Evolutionary conservation across 768 basidiomycete genomes (phyloP).

Genomic region (Mycena polygramma): DNA sequence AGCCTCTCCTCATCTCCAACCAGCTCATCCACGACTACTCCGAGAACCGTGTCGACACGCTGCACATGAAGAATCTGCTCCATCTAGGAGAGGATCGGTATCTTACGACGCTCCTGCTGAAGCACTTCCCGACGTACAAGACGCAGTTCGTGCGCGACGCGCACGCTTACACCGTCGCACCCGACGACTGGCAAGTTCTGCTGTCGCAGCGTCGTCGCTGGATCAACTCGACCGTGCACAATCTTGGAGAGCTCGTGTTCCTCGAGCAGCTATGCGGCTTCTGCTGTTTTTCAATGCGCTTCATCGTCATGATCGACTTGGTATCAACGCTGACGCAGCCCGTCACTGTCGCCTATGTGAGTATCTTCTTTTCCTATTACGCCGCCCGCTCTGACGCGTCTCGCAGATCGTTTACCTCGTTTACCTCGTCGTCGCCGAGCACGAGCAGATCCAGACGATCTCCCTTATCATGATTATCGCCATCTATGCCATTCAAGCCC

Average conservation of each 20-base stretch:
- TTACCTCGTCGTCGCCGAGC: slow-evolving; percentile 77
- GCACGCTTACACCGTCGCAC: slow-evolving; percentile 94
- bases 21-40: slow-evolving; percentile 93
- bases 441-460: slow-evolving; percentile 78
- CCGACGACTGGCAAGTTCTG: slow-evolving; percentile 94
- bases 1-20: slow-evolving; percentile 93
- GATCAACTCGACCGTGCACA: slow-evolving; percentile 99
- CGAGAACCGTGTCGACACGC: slow-evolving; percentile 95
- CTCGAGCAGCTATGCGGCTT: slow-evolving; percentile 94
- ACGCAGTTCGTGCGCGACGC: slow-evolving; percentile 97
- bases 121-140: slow-evolving; percentile 95
- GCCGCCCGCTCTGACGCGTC: slow-evolving; percentile 33
- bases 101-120: slow-evolving; percentile 93
- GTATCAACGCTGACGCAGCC: slow-evolving; percentile 89
- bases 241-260: slow-evolving; percentile 93
- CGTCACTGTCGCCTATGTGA: slow-evolving; percentile 89
- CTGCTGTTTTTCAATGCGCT: slow-evolving; percentile 99
- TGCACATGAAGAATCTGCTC: slow-evolving; percentile 98
- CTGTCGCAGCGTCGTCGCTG: slow-evolving; percentile 98
- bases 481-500: slow-evolving; percentile 93
- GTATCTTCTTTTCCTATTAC: slow-evolving; percentile 48
- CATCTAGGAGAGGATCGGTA: slow-evolving; percentile 99
- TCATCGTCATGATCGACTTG: slow-evolving; percentile 97
- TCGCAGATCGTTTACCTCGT: slow-evolving; percentile 88
- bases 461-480: slow-evolving; percentile 95